phyloP scores from a whole-genome alignment of 345 rosid species.

The Cardamine chenopodiifolia region DNA sequence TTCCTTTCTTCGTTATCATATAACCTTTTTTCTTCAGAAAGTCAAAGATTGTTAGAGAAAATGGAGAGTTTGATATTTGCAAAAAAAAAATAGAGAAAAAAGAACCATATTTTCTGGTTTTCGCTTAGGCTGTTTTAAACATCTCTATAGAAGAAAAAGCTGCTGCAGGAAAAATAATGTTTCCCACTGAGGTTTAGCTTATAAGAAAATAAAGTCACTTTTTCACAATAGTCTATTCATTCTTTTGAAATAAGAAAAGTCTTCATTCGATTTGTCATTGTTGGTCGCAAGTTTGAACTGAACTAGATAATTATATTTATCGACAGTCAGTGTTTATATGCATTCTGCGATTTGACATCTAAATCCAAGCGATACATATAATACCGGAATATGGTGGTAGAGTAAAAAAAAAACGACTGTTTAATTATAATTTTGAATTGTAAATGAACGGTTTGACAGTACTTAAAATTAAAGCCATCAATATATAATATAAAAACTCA shows the following conservation, averaged over 20 bases:
- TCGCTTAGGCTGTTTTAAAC: slow-evolving; percentile 16
- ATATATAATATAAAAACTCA: too few relatives aligned
- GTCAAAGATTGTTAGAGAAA: background rate
- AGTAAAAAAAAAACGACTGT: background rate
- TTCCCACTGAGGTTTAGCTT: slow-evolving; percentile 42
- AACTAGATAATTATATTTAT: background rate
- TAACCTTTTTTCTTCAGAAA: background rate
- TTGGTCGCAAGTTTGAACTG: background rate
- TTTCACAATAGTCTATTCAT: background rate
- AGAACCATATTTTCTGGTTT: slow-evolving; percentile 11
- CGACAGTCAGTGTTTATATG: background rate
- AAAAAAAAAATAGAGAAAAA: background rate
- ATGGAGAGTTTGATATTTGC: slow-evolving; percentile 4
- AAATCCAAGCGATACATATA: too few relatives aligned
- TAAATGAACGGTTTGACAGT: background rate
- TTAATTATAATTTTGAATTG: background rate
- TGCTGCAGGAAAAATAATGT: slow-evolving; percentile 38
- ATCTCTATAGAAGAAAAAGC: slow-evolving; percentile 31
- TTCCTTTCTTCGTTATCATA: background rate
- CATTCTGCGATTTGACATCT: background rate
- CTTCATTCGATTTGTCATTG: slow-evolving; percentile 30
- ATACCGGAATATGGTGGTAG: background rate
- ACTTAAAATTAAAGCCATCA: background rate
- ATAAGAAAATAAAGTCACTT: slow-evolving; percentile 15
- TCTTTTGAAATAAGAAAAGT: slow-evolving; percentile 37